Conservation (phyloP, 2,329 filamentous ascomycete genomes). For the Bipolaris bicolor region DNA sequence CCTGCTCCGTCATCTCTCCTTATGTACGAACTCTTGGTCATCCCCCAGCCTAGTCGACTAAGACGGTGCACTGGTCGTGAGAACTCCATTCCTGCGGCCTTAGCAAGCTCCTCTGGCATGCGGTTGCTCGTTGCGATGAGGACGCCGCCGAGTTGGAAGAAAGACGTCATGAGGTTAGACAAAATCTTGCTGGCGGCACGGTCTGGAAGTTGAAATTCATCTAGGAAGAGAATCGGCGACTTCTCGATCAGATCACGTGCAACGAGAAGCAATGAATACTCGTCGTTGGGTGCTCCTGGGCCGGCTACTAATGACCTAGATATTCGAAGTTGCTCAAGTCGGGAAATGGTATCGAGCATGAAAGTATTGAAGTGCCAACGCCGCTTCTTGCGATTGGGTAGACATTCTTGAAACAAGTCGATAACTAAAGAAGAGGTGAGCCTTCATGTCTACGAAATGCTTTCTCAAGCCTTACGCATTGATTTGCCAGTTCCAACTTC, state of each 20-base stretch:
- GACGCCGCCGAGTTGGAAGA: slow-evolving; percentile 83
- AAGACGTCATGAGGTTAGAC: slow-evolving; percentile 76
- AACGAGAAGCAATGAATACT: slow-evolving; percentile 75
- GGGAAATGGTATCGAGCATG: slow-evolving; percentile 78
- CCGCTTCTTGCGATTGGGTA: slow-evolving; percentile 74
- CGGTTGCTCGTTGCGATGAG: slow-evolving; percentile 81
- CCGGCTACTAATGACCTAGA: slow-evolving; percentile 32
- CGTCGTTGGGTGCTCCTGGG: slow-evolving; percentile 48
- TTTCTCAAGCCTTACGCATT: slow-evolving; percentile 57
- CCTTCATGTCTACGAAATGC: no score
- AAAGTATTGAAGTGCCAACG: slow-evolving; percentile 87
- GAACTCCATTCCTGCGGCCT: slow-evolving; percentile 75
- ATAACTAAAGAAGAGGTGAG: slow-evolving; percentile 54
- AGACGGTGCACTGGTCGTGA: slow-evolving; percentile 58
- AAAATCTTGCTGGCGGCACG: slow-evolving; percentile 78
- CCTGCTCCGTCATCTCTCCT: slow-evolving; percentile 45
- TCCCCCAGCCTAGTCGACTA: slow-evolving; percentile 41
- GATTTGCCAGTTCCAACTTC: slow-evolving; percentile 85
- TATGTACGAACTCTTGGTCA: slow-evolving; percentile 58
- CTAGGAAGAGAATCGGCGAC: slow-evolving; percentile 77
- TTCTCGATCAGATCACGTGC: slow-evolving; percentile 77
- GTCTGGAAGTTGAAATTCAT: slow-evolving; percentile 85
- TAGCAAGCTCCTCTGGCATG: slow-evolving; percentile 81
- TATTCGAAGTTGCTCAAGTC: slow-evolving; percentile 69
- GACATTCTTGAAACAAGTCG: slow-evolving; percentile 77